phyloP scores from a whole-genome alignment of 78 protist genomes.

The Dictyostelium brefeldianum region DNA sequence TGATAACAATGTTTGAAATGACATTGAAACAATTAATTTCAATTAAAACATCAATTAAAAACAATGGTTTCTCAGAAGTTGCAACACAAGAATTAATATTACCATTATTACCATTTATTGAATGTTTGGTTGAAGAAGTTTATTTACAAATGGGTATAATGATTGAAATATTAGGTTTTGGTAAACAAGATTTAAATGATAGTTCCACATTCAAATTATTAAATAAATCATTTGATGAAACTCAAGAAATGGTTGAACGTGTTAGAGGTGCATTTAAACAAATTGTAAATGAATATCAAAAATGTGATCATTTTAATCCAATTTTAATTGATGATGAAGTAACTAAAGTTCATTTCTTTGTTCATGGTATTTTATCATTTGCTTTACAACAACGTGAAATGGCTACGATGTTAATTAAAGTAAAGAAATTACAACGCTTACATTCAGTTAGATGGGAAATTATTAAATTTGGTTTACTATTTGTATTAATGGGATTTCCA shows the following conservation, averaged over 20 bases:
- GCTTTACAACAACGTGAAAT: slow-evolving; percentile 43
- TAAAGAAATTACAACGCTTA: background rate
- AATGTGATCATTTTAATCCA: background rate
- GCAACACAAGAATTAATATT: background rate
- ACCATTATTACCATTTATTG: slow-evolving; percentile 51
- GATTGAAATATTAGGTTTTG: slow-evolving; percentile 21
- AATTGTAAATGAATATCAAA: slow-evolving; percentile 26
- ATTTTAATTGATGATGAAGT: slow-evolving; percentile 4
- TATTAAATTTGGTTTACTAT: slow-evolving; percentile 29
- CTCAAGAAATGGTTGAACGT: slow-evolving; percentile 31
- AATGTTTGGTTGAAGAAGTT: slow-evolving; percentile 52
- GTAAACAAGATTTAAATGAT: background rate
- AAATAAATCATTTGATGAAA: slow-evolving; percentile 41
- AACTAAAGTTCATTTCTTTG: slow-evolving; percentile 49
- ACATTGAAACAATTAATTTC: slow-evolving; percentile 49
- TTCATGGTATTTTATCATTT: slow-evolving; percentile 46
- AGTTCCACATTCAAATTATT: background rate
- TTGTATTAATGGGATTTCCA: background rate
- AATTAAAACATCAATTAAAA: slow-evolving; percentile 25
- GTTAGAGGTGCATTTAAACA: slow-evolving; percentile 5
- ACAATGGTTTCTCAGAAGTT: background rate
- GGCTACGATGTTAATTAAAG: background rate
- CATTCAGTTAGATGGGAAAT: slow-evolving; percentile 16
- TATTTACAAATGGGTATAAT: slow-evolving; percentile 67
- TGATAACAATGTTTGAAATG: slow-evolving; percentile 46